Base-by-base conservation (phyloP, 169 alveolate genomes). In the Eimeria praecox region DNA sequence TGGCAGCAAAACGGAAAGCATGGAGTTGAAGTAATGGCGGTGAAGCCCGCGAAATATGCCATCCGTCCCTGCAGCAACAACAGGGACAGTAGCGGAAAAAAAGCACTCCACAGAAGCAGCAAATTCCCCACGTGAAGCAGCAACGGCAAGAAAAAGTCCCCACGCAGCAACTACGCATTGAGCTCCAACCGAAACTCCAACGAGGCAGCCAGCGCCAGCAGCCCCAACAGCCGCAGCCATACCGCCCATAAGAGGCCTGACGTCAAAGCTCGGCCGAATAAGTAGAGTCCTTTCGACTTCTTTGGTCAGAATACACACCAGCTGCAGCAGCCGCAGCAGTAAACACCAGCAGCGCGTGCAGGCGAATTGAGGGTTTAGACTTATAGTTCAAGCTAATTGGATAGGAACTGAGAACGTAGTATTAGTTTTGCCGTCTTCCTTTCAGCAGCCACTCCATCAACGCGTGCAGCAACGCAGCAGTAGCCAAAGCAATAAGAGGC, bases 241-340 rank as follows among this genome's bases (percentile, higher is more conserved):
- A 64, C 98, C 98, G 66, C 97, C 98, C 86, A 97, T 78, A 78
- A 97, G 97, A 73, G 96, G 96, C 49, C 98, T 90, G 83, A 97
- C 95, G 42, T 97, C 98, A 46, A 95, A 97, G 85, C 97, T 95
- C 30, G 98, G 98, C 44, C 96, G 95, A 85, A 87, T 96, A 78
- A 95, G 97, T 85, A 98, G 97, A 38, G 97, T 97, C 56, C 97
- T 94, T 83, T 98, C 98, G 92, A 98, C 97, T 42, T 97, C 97
- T 54, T 96, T 97, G 59, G 98, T 98, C 91, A 98, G 97, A 77
- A 98, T 96, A 82, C 98, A 86, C 62, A 86, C 73, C 78, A 86
- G 82, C 80, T 86, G 92, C 80, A 62, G 80, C 92, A 86, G 40
- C 46, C 30, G 75, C 91, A 83, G 35, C 49, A 52, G 69, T 20